Evolutionary conservation across 2,329 filamentous ascomycete genomes (phyloP).

Genomic region (Colletotrichum abscissum): DNA sequence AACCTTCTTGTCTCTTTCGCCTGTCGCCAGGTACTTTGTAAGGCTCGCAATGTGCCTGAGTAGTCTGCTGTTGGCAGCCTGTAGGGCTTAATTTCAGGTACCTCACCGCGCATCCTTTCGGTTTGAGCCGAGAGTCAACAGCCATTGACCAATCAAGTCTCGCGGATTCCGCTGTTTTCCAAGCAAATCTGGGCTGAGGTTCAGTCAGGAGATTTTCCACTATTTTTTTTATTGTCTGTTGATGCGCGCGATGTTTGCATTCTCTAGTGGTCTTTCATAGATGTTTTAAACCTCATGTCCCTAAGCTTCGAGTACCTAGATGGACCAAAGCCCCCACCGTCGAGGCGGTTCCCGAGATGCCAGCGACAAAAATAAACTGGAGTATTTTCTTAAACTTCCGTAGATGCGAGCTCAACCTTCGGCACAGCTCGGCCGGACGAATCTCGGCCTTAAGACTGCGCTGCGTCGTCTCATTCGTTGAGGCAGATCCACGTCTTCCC

Average conservation of each 20-base stretch:
- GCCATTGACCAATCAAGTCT: constrained; percentile 18
- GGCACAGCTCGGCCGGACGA: constrained; percentile 35
- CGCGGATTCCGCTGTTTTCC: background rate
- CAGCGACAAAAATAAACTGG: constrained; percentile 9
- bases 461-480: background rate
- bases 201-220: constrained; percentile 14
- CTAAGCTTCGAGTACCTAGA: background rate
- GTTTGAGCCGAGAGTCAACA: background rate
- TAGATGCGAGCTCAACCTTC: constrained; percentile 31
- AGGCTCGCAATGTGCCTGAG: background rate
- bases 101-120: background rate
- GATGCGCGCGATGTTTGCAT: background rate
- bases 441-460: constrained; percentile 26
- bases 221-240: background rate
- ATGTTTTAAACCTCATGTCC: background rate
- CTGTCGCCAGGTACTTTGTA: too few species aligned
- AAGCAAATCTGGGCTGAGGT: constrained; percentile 16
- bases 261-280: background rate
- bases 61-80: background rate
- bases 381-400: constrained; percentile 27
- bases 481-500: background rate
- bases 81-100: background rate
- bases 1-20: background rate
- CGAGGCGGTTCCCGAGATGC: constrained; percentile 1
- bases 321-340: background rate